Percentiles rank a stretch among this genome's conserved stretches.
These are phyloP conservation scores for Polyporus arcularius DNA, from an alignment of 768 basidiomycete genomes.

Conservation along the genomic window DNA sequence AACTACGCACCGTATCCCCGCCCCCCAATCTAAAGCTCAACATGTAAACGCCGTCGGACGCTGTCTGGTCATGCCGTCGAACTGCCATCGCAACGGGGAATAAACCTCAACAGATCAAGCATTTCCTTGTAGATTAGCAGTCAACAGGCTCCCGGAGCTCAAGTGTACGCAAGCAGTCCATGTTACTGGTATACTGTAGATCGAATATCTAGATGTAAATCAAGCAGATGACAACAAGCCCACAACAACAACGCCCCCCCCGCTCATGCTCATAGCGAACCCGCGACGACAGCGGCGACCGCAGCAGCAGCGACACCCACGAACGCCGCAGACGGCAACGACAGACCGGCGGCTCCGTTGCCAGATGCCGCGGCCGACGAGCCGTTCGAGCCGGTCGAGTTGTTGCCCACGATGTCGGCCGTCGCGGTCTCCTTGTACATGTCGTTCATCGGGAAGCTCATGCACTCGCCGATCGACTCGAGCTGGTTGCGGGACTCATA, in stretches of 20 bases:
- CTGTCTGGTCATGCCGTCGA: no score
- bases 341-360: background rate
- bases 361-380: conserved; percentile 4
- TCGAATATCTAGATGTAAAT: background rate
- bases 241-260: background rate
- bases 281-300: conserved; percentile 8
- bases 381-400: conserved; percentile 32
- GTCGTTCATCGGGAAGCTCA: conserved; percentile 58
- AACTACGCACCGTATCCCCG: no score
- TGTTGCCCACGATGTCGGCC: conserved; percentile 51
- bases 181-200: background rate
- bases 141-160: background rate
- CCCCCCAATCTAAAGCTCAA: no score
- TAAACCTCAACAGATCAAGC: background rate
- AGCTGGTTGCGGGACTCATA: conserved; percentile 39
- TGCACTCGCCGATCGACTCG: conserved; percentile 79
- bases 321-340: conserved; percentile 1
- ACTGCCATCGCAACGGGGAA: no score
- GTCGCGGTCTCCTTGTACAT: conserved; percentile 84
- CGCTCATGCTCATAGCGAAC: conserved; percentile 1
- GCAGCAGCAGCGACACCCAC: conserved; percentile 12
- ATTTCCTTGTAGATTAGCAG: background rate
- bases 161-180: background rate
- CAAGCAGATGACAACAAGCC: background rate
- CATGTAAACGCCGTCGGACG: no score